Conservation (phyloP, 352 stramenopile genomes). For the Pelagophyceae sp. region DNA sequence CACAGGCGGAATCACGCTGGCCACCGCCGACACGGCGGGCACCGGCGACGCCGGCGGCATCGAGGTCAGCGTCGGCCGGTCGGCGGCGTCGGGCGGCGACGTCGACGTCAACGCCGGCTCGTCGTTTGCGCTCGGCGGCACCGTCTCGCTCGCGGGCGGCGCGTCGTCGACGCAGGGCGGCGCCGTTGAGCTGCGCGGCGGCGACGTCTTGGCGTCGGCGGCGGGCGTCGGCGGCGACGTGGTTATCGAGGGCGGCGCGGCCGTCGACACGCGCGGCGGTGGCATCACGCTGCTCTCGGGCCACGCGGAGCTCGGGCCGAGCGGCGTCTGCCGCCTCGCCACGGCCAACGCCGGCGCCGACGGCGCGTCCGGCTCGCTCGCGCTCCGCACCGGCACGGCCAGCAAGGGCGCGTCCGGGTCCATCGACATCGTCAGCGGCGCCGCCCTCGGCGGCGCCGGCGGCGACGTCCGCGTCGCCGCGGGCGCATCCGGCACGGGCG, state of each 20-base stretch:
- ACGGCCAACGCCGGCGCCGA: not conserved
- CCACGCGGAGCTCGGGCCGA: not conserved
- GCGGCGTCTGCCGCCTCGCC: conserved; percentile 8
- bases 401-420: not conserved
- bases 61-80: conserved; percentile 50
- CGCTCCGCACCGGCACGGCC: not conserved
- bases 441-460: not conserved
- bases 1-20: conserved; percentile 44
- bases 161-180: conserved; percentile 20
- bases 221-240: not conserved
- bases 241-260: not conserved
- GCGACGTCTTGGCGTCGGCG: conserved; percentile 3
- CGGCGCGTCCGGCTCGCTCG: not conserved
- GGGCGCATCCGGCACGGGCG: not conserved
- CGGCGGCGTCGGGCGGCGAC: conserved; percentile 24
- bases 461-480: not conserved
- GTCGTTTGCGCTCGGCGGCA: not conserved
- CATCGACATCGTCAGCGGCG: not conserved
- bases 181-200: conserved; percentile 18
- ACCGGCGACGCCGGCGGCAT: conserved; percentile 57
- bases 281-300: conserved; percentile 44
- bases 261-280: conserved; percentile 45
- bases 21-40: conserved; percentile 46
- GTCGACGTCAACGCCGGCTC: conserved; percentile 39
- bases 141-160: conserved; percentile 4